Conservation (phyloP, 768 basidiomycete genomes). For the Mycena amicta region DNA sequence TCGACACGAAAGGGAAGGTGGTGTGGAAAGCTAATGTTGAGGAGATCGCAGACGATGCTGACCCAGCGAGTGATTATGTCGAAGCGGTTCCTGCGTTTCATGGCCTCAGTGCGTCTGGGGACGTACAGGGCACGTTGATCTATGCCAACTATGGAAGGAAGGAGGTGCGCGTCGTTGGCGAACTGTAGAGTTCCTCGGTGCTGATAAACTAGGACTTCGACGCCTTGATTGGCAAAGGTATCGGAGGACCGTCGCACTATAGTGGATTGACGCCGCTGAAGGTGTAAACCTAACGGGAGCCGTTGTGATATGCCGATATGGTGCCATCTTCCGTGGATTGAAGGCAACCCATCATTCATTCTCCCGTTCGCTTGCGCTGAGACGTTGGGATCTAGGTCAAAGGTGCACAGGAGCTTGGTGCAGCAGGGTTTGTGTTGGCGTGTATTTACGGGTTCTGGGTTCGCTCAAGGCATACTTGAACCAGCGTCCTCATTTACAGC, state of each 20-base stretch:
- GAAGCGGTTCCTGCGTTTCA: constrained; percentile 68
- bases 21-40: constrained; percentile 66
- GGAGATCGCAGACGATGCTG: too few relatives aligned
- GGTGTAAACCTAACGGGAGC: constrained; percentile 64
- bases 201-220: too few relatives aligned
- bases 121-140: constrained; percentile 60
- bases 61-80: constrained; percentile 57
- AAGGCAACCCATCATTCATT: too few relatives aligned
- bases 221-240: constrained; percentile 52
- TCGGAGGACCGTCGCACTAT: neutral
- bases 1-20: constrained; percentile 50
- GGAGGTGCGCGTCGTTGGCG: too few relatives aligned
- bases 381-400: too few relatives aligned
- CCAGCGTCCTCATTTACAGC: constrained; percentile 56
- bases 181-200: too few relatives aligned
- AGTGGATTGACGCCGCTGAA: constrained; percentile 25
- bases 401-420: constrained; percentile 67
- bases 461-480: too few relatives aligned
- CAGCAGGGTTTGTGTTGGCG: constrained; percentile 51
- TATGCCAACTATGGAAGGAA: constrained; percentile 64
- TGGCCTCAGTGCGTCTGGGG: constrained; percentile 65
- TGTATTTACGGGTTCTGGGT: too few relatives aligned
- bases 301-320: constrained; percentile 64
- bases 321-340: constrained; percentile 65
- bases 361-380: too few relatives aligned